A percentile compares a stretch with the other conserved stretches of the same genome.
Evolutionary conservation across 257 asterid genomes (phyloP).

Genomic region (Galeopsis tetrahit): DNA sequence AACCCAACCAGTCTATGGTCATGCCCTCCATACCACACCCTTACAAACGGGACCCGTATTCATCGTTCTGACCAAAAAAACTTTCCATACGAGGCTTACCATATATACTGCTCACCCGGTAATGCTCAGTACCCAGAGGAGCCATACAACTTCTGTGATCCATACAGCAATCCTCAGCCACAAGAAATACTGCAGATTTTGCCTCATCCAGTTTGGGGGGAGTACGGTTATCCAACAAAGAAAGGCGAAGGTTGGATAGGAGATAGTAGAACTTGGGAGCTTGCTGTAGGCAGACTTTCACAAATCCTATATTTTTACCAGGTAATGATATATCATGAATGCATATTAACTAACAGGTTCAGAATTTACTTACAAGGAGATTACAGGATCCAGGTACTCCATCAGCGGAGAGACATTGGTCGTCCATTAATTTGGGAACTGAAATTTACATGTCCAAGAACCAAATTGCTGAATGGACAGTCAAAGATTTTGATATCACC

Average conservation of each 20-base stretch:
- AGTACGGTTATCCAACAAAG: slow-evolving; percentile 57
- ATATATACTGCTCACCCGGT: slow-evolving; percentile 64
- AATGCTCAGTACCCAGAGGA: slow-evolving; percentile 47
- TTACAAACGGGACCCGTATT: slow-evolving; percentile 50
- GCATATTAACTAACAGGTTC: background rate
- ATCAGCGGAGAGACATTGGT: slow-evolving; percentile 55
- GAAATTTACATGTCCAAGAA: slow-evolving; percentile 48
- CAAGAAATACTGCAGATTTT: slow-evolving; percentile 64
- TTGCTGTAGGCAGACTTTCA: slow-evolving; percentile 63
- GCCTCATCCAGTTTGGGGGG: slow-evolving; percentile 71
- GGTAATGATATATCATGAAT: slow-evolving; percentile 33
- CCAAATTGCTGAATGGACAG: slow-evolving; percentile 64
- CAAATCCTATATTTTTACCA: slow-evolving; percentile 60
- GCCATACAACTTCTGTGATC: slow-evolving; percentile 55
- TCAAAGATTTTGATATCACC: slow-evolving; percentile 54
- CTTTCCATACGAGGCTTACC: slow-evolving; percentile 63
- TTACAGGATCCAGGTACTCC: slow-evolving; percentile 63
- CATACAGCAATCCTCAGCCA: slow-evolving; percentile 67
- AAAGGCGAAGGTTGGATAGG: slow-evolving; percentile 68
- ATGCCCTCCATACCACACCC: slow-evolving; percentile 65
- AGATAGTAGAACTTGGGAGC: slow-evolving; percentile 67
- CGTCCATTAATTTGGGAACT: slow-evolving; percentile 59
- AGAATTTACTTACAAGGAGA: background rate
- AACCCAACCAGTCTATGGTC: slow-evolving; percentile 33
- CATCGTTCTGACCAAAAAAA: slow-evolving; percentile 41